phyloP scores from a whole-genome alignment of 2,329 filamentous ascomycete genomes.

The Alternaria ethzedia region DNA sequence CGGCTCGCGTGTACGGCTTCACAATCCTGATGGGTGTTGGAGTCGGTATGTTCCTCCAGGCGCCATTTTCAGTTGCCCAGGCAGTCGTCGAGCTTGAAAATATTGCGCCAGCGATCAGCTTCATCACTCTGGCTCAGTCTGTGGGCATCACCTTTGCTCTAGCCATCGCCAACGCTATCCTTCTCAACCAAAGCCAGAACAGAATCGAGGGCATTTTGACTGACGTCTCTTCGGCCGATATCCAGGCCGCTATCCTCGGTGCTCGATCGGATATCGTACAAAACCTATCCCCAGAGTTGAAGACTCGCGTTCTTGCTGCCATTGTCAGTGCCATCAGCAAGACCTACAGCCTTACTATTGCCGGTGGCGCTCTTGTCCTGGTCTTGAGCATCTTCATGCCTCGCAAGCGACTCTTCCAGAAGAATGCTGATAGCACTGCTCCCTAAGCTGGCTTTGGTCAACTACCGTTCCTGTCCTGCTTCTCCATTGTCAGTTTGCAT shows the following conservation, averaged over 20 bases:
- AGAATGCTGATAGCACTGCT: not conserved
- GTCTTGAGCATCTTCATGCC: not conserved
- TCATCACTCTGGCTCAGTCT: slow-evolving; percentile 22
- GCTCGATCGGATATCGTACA: not conserved
- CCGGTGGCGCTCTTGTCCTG: not conserved
- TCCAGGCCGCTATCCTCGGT: not conserved
- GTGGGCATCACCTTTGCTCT: slow-evolving; percentile 11
- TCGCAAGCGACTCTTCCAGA: not conserved
- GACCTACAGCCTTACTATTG: slow-evolving; percentile 6
- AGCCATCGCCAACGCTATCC: not conserved
- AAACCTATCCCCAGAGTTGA: not conserved
- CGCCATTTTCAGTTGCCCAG: slow-evolving; percentile 18
- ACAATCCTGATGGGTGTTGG: slow-evolving; percentile 27
- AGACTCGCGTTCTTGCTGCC: not conserved
- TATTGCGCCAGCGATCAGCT: slow-evolving; percentile 15
- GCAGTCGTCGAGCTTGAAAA: slow-evolving; percentile 12
- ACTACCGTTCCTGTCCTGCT: not conserved
- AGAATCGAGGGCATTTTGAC: not conserved
- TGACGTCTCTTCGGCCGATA: not conserved
- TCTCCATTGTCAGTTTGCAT: not conserved
- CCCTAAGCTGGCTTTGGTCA: not conserved
- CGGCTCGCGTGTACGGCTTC: slow-evolving; percentile 31
- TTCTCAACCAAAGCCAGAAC: not conserved
- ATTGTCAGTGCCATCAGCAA: slow-evolving; percentile 8
- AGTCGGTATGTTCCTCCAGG: slow-evolving; percentile 18